Conservation (phyloP, 164 flowering plant species). For the Berberis vulgaris region DNA sequence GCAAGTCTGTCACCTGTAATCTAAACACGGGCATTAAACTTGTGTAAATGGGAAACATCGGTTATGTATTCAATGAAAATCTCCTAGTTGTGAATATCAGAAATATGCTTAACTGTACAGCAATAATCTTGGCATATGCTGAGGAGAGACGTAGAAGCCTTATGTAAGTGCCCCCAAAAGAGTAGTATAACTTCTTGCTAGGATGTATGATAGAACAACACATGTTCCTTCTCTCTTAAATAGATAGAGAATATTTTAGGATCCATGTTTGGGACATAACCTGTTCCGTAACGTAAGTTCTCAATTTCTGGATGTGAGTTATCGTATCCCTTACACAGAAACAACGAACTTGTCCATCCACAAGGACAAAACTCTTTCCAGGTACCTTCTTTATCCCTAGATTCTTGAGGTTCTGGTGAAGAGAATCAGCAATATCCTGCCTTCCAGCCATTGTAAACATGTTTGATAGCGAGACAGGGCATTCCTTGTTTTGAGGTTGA, state of each 20-base stretch:
- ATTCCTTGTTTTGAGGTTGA: slow-evolving; percentile 50
- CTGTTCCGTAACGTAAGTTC: slow-evolving; percentile 15
- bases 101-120: slow-evolving; percentile 32
- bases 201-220: slow-evolving; percentile 27
- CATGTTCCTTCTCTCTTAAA: slow-evolving; percentile 47
- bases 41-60: slow-evolving; percentile 29
- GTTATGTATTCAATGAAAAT: slow-evolving; percentile 45
- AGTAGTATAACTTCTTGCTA: slow-evolving; percentile 55
- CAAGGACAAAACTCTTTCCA: slow-evolving; percentile 52
- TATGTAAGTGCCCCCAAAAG: slow-evolving; percentile 48
- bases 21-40: too few species aligned
- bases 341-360: slow-evolving; percentile 36
- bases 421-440: slow-evolving; percentile 25
- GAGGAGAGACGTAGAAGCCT: slow-evolving; percentile 26
- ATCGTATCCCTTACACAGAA: slow-evolving; percentile 45
- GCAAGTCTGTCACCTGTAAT: too few species aligned
- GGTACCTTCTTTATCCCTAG: slow-evolving; percentile 47
- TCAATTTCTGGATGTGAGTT: slow-evolving; percentile 41
- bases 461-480: slow-evolving; percentile 49
- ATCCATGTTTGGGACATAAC: slow-evolving; percentile 38
- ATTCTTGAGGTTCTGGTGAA: slow-evolving; percentile 28
- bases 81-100: slow-evolving; percentile 29
- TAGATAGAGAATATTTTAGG: slow-evolving; percentile 23
- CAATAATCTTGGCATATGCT: slow-evolving; percentile 9
- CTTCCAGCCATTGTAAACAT: slow-evolving; percentile 46